Conservation (phyloP, 2,329 filamentous ascomycete species). For the Nemania abortiva region DNA sequence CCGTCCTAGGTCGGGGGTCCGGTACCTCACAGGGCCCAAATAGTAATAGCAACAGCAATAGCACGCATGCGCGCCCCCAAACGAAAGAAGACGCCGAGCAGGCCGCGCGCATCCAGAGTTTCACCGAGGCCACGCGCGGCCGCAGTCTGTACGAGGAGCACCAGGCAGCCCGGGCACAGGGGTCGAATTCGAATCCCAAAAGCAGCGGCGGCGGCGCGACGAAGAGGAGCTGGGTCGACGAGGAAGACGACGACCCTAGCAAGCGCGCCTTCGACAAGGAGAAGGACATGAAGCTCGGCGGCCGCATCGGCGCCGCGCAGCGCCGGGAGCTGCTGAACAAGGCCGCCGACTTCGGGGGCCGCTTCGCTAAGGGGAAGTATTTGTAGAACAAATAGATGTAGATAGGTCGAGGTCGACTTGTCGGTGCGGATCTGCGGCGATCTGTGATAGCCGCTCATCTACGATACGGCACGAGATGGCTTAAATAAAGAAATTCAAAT, state of each 20-base stretch:
- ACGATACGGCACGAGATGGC: no score
- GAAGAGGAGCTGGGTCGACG: conserved; percentile 56
- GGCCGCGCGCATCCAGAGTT: conserved; percentile 60
- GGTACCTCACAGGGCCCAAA: conserved; percentile 18
- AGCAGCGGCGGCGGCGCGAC: conserved; percentile 29
- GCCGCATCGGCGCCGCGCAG: conserved; percentile 78
- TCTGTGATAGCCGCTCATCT: no score
- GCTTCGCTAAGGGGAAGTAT: conserved; percentile 82
- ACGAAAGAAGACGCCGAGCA: conserved; percentile 67
- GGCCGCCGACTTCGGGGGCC: conserved; percentile 82
- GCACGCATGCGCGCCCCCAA: not conserved
- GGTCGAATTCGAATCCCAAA: conserved; percentile 26
- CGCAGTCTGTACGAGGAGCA: conserved; percentile 72
- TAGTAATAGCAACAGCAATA: conserved; percentile 44
- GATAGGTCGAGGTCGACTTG: not conserved
- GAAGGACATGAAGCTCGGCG: conserved; percentile 89
- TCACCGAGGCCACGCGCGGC: conserved; percentile 66
- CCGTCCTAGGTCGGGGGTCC: conserved; percentile 79
- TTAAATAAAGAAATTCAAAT: no score
- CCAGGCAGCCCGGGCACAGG: conserved; percentile 53
- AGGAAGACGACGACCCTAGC: conserved; percentile 90
- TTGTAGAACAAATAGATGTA: no score
- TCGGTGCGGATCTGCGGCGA: not conserved
- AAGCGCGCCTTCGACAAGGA: conserved; percentile 89
- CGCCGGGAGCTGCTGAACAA: conserved; percentile 82